Conservation (phyloP, 108 stramenopile genomes). For the Nannochloropsis granulata region DNA sequence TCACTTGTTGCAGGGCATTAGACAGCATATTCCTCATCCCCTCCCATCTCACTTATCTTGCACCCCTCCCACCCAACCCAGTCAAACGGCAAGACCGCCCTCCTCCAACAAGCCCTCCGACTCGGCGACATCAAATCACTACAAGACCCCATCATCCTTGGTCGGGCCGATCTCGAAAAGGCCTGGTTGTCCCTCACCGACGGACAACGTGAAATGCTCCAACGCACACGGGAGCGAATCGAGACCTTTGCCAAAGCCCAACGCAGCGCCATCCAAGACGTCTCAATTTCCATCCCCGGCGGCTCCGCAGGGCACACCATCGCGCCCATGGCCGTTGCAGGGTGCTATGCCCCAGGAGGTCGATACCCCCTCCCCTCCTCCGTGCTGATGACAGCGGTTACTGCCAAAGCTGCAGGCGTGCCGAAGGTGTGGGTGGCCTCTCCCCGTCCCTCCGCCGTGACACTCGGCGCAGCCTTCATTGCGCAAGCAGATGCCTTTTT, state of each 20-base stretch:
- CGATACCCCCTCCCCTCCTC: conserved; percentile 92
- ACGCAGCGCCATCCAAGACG: conserved; percentile 57
- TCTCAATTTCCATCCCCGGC: conserved; percentile 79
- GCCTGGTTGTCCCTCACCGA: conserved; percentile 26
- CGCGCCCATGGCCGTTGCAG: conserved; percentile 75
- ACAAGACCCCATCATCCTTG: conserved; percentile 11
- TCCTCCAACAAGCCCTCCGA: conserved; percentile 23
- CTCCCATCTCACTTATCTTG: background rate
- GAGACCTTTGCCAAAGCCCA: conserved; percentile 76
- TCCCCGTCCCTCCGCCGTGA: conserved; percentile 73
- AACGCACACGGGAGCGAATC: conserved; percentile 62
- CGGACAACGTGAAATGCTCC: conserved; percentile 48
- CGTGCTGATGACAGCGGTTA: conserved; percentile 94
- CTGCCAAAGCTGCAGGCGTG: conserved; percentile 88
- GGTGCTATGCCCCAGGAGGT: conserved; percentile 98
- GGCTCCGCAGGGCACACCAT: conserved; percentile 89
- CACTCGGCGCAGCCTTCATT: conserved; percentile 75
- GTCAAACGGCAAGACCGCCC: conserved; percentile 18
- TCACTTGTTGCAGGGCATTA: too few relatives aligned
- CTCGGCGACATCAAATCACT: conserved; percentile 32
- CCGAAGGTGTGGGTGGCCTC: conserved; percentile 70
- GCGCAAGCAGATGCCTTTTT: conserved; percentile 73
- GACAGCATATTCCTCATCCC: too few relatives aligned
- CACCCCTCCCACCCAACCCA: background rate
- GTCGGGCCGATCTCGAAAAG: conserved; percentile 23